phyloP scores from a whole-genome alignment of 306 rosid species.

The Delonix regia region DNA sequence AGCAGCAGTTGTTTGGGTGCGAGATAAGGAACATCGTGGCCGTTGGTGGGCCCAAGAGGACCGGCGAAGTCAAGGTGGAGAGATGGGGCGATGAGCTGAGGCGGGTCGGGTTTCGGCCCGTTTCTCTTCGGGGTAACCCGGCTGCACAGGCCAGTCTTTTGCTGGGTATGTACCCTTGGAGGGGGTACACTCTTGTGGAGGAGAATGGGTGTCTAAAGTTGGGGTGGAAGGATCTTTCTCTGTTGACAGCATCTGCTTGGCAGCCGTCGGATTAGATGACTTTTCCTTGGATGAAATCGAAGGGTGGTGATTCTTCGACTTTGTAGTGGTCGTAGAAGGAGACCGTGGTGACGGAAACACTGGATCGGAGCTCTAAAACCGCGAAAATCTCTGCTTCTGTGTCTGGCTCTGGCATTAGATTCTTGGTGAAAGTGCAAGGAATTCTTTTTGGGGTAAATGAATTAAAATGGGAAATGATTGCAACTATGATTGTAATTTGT shows the following conservation, averaged over 20 bases:
- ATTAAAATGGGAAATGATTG: constrained; percentile 42
- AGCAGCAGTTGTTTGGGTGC: constrained; percentile 89
- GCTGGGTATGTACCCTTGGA: constrained; percentile 95
- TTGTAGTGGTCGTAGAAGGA: not conserved
- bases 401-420: not conserved
- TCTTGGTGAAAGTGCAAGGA: not conserved
- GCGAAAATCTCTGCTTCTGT: constrained; percentile 1
- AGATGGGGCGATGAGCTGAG: constrained; percentile 81
- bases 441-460: constrained; percentile 4
- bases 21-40: constrained; percentile 95
- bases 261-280: constrained; percentile 66
- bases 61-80: constrained; percentile 84
- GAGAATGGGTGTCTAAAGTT: constrained; percentile 83
- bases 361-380: not conserved
- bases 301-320: not conserved
- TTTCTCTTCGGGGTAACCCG: constrained; percentile 87
- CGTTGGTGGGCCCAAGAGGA: constrained; percentile 94
- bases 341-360: not conserved
- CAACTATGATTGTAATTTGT: constrained; percentile 31
- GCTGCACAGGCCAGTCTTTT: constrained; percentile 87
- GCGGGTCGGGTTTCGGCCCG: constrained; percentile 76
- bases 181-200: constrained; percentile 87
- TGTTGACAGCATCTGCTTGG: constrained; percentile 97
- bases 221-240: constrained; percentile 94
- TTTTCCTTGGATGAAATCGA: not conserved